Conservation (phyloP, 495 filamentous ascomycete genomes). For the Daldinia loculata region DNA sequence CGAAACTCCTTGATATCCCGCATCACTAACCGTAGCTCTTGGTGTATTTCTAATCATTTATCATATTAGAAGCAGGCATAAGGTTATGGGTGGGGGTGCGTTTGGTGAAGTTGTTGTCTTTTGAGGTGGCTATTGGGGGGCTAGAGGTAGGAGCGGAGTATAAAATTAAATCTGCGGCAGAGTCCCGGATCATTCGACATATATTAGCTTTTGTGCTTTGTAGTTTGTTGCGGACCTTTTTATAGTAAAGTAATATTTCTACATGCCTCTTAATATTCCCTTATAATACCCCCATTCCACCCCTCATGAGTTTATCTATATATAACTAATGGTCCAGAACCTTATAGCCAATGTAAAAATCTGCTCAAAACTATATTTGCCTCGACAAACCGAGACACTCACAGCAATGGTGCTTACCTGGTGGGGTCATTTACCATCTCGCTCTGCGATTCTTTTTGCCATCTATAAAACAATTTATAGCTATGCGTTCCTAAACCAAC, state of each 20-base stretch:
- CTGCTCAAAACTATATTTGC: neutral
- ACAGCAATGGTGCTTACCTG: neutral
- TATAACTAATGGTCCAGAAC: too few relatives aligned
- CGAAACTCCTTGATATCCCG: too few relatives aligned
- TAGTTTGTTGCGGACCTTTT: neutral
- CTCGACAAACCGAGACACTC: neutral
- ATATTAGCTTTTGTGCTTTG: neutral
- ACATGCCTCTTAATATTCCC: neutral
- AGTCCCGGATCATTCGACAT: too few relatives aligned
- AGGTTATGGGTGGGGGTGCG: too few relatives aligned
- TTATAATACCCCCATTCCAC: neutral
- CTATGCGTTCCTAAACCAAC: too few relatives aligned
- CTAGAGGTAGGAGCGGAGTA: too few relatives aligned
- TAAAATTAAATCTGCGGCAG: too few relatives aligned
- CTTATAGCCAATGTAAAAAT: neutral
- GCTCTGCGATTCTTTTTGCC: neutral
- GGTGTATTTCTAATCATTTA: neutral
- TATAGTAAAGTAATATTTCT: neutral
- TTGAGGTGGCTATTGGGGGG: too few relatives aligned
- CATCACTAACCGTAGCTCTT: too few relatives aligned
- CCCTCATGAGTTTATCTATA: neutral
- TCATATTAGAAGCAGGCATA: too few relatives aligned
- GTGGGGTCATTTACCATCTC: neutral
- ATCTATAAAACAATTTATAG: too few relatives aligned
- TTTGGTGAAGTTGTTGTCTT: too few relatives aligned